These are phyloP conservation scores for Fusarium devonianum DNA, from an alignment of 2,329 filamentous ascomycete genomes.

Conservation along the genomic window DNA sequence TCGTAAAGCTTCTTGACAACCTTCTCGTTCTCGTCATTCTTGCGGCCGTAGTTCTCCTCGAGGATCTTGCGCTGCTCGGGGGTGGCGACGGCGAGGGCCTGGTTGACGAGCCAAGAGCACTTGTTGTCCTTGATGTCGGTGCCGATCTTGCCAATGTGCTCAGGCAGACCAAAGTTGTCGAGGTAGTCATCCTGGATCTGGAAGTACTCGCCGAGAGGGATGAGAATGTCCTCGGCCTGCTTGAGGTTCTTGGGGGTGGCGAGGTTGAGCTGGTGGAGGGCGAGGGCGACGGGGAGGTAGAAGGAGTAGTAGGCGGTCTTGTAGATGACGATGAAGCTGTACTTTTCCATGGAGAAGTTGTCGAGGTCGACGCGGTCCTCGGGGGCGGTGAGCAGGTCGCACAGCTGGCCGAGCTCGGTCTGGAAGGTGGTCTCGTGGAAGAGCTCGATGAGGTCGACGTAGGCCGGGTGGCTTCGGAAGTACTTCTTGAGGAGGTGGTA, in stretches of 20 bases:
- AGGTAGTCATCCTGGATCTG: conserved; percentile 99
- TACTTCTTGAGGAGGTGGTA: conserved; percentile 92
- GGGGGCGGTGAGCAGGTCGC: conserved; percentile 93
- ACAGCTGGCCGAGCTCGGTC: conserved; percentile 94
- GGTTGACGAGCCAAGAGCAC: conserved; percentile 98
- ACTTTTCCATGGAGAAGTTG: conserved; percentile 96
- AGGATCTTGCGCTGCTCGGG: conserved; percentile 88
- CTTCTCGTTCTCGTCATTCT: conserved; percentile 83
- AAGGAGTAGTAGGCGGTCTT: conserved; percentile 99
- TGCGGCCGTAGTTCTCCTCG: conserved; percentile 92
- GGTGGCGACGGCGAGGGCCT: conserved; percentile 80
- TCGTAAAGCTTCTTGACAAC: conserved; percentile 88
- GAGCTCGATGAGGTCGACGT: conserved; percentile 91
- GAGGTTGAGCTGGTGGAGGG: conserved; percentile 83
- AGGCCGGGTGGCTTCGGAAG: conserved; percentile 86
- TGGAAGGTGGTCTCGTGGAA: conserved; percentile 96
- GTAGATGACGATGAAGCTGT: conserved; percentile 98
- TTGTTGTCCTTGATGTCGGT: conserved; percentile 99
- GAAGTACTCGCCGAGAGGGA: conserved; percentile 98
- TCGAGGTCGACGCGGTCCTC: conserved; percentile 91
- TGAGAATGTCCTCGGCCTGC: conserved; percentile 88
- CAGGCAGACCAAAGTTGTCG: conserved; percentile 93
- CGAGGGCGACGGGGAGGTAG: conserved; percentile 94
- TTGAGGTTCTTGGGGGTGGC: conserved; percentile 90
- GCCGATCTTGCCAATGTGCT: conserved; percentile 96